Conservation (phyloP, 345 rosid genomes). For the Ricinus communis region DNA sequence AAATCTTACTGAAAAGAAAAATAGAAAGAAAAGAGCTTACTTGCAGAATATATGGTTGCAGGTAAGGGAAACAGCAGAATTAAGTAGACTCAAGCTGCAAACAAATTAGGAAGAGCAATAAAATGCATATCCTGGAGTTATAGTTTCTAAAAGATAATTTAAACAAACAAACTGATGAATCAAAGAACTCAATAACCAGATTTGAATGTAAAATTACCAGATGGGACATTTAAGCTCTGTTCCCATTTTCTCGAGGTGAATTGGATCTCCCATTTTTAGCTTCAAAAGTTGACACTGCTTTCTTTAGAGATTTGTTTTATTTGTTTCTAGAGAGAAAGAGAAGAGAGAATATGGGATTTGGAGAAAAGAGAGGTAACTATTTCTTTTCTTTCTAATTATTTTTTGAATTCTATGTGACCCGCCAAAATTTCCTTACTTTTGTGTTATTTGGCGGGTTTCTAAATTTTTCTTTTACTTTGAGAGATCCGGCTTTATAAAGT, state of each 20-base stretch:
- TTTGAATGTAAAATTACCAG: constrained; percentile 45
- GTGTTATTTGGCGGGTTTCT: background rate
- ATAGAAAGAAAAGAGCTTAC: constrained; percentile 32
- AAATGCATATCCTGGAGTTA: too few relatives aligned
- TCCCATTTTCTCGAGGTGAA: constrained; percentile 85
- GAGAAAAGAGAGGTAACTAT: background rate
- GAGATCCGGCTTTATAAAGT: background rate
- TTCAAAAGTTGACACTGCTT: too few relatives aligned
- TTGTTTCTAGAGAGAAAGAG: background rate
- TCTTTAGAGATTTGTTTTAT: background rate
- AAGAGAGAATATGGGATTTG: background rate
- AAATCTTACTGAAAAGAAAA: background rate
- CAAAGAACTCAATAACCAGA: background rate
- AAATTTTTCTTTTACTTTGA: background rate
- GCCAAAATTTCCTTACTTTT: background rate
- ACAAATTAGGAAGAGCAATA: too few relatives aligned
- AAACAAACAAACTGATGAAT: background rate
- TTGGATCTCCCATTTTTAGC: constrained; percentile 65
- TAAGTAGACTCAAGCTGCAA: constrained; percentile 75
- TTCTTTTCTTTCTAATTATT: background rate
- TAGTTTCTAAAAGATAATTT: too few relatives aligned
- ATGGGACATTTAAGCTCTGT: constrained; percentile 93
- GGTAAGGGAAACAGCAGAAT: constrained; percentile 64
- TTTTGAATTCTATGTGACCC: constrained; percentile 6
- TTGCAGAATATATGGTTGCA: constrained; percentile 96